Evolutionary conservation across 768 basidiomycete species (phyloP).

Genomic region (Termitomyces sp.): DNA sequence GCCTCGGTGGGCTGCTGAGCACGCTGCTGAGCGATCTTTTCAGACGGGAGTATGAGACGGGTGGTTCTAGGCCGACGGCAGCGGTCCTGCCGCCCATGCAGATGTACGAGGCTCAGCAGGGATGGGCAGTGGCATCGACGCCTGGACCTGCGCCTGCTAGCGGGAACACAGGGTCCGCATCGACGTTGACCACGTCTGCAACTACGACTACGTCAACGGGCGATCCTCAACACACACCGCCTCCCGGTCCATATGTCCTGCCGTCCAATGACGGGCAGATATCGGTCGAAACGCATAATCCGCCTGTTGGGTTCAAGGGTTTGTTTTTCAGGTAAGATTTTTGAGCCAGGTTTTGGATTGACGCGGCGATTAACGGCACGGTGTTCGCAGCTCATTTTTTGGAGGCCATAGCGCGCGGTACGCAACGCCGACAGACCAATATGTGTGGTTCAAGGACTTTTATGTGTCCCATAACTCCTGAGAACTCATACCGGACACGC

Average conservation of each 20-base stretch:
- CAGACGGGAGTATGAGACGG: background rate
- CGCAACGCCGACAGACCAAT: constrained; percentile 71
- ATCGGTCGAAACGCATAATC: constrained; percentile 7
- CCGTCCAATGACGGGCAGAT: background rate
- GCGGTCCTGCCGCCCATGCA: background rate
- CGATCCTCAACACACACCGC: background rate
- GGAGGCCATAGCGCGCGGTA: constrained; percentile 65
- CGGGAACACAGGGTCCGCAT: background rate
- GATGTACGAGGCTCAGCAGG: constrained; percentile 5
- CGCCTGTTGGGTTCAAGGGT: constrained; percentile 37
- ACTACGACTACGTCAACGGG: background rate
- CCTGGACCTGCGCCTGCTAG: background rate
- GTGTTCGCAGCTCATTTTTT: constrained; percentile 56
- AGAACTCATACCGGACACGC: background rate
- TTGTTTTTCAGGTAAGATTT: constrained; percentile 71
- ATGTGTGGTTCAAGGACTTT: constrained; percentile 73
- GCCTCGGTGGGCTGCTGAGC: constrained; percentile 7
- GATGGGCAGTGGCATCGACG: constrained; percentile 1
- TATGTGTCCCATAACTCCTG: constrained; percentile 32
- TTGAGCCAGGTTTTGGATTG: background rate
- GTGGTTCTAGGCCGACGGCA: background rate
- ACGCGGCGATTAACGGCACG: no score
- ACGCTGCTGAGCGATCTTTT: constrained; percentile 8
- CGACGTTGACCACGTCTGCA: background rate
- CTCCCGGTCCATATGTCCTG: background rate